Percentiles rank a stretch among this genome's conserved stretches.
Conservation (phyloP, 352 stramenopile species). For the Phytopythium kandeliae region DNA sequence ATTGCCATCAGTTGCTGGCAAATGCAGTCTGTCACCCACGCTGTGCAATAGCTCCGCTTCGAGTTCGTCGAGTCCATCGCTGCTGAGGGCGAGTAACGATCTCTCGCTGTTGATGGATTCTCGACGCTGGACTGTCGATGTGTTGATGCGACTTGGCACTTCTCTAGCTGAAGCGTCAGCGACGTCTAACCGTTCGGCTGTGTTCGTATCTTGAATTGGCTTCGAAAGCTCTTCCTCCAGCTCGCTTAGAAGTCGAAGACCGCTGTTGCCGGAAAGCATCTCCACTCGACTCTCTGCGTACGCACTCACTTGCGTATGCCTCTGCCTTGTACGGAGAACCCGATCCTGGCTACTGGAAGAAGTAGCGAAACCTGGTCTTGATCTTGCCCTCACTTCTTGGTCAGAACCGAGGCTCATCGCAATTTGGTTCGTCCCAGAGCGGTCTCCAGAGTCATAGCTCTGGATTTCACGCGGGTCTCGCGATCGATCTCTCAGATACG, state of each 20-base stretch:
- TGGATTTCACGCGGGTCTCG: background rate
- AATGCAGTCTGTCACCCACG: conserved; percentile 1
- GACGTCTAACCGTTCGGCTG: background rate
- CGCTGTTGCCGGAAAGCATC: background rate
- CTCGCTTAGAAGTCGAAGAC: background rate
- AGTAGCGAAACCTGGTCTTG: too few species aligned
- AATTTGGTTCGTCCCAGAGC: too few species aligned
- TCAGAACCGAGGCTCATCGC: too few species aligned
- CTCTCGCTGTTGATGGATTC: conserved; percentile 7
- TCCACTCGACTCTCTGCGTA: background rate
- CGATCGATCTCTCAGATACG: background rate
- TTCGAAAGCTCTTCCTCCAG: background rate
- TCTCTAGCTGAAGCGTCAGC: background rate
- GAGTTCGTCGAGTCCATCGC: conserved; percentile 34
- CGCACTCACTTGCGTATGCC: background rate
- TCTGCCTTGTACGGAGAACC: too few species aligned
- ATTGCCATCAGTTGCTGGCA: background rate
- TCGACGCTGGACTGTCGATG: background rate
- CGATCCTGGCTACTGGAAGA: too few species aligned
- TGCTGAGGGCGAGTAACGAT: conserved; percentile 22
- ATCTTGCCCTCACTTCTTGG: too few species aligned
- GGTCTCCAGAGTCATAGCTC: background rate
- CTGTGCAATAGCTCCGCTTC: conserved; percentile 38
- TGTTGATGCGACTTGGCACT: background rate
- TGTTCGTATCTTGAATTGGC: background rate